A percentile compares a stretch with the other conserved stretches of the same genome.
Conservation (phyloP, 805 yeast species). For the Candida multigemmis region DNA sequence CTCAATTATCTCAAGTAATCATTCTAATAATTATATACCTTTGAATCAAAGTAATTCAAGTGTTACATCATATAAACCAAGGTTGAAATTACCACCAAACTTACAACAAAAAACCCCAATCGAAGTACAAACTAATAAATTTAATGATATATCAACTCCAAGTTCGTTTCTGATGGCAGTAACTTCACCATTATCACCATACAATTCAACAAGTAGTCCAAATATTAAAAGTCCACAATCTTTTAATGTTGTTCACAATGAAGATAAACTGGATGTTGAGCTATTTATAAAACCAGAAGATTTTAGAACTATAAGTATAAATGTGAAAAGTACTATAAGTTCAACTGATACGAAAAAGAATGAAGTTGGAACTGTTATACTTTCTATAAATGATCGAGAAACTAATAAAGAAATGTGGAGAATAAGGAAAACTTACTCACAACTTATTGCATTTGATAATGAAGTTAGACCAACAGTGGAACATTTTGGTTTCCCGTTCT, state of each 20-base stretch:
- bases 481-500: slow-evolving; percentile 46
- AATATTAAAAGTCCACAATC: slow-evolving; percentile 1
- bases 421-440: slow-evolving; percentile 53
- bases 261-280: slow-evolving; percentile 36
- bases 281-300: slow-evolving; percentile 55
- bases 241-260: slow-evolving; percentile 11
- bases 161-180: neutral
- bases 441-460: slow-evolving; percentile 53
- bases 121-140: neutral
- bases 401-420: slow-evolving; percentile 65
- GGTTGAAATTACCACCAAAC: slow-evolving; percentile 23
- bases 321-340: slow-evolving; percentile 32
- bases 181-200: neutral
- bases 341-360: slow-evolving; percentile 28
- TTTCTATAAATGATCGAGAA: slow-evolving; percentile 56
- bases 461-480: slow-evolving; percentile 44
- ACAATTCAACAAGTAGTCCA: slow-evolving; percentile 1
- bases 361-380: slow-evolving; percentile 52
- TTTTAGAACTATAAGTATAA: slow-evolving; percentile 39
- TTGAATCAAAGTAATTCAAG: slow-evolving; percentile 13
- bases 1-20: too few relatives aligned
- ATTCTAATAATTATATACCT: too few relatives aligned
- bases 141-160: neutral
- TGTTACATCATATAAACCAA: slow-evolving; percentile 17
- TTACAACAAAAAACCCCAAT: slow-evolving; percentile 10